Base-by-base conservation (phyloP, 73 alveolate genomes). In the Paramecium biaurelia region DNA sequence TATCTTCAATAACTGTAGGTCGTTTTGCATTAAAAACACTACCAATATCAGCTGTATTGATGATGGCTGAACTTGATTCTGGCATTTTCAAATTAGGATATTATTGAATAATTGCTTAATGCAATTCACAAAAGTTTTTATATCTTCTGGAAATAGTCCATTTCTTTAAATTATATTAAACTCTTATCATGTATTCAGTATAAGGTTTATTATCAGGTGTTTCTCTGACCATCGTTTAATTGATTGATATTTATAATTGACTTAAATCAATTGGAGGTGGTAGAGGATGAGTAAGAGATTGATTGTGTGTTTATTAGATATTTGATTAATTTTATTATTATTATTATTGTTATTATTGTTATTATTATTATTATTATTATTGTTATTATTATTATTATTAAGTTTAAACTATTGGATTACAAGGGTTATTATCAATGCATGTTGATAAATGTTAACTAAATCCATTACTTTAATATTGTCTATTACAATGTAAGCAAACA, bases 151-250 rank as follows among this genome's bases (percentile, higher is more conserved):
- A 68, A 32, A 95, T 79, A 10, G 92, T 93, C 98, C 99, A 96
- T 28, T 95, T 82, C 34, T 93, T 94, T 57, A 90, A 92, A 30
- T 92, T 89, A 43, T 92, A 92, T 37, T 76, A 82, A n/a, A 96
- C 89, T 58, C 89, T 41, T 20, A 96, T 93, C 76, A 95, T 95
- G 57, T 96, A 96, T 76, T 96, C 99, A 26, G 99, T 96, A 59
- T 85, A 96, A 7, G 98, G 97, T 86, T 94, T 89, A 43, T 89
- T 89, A 89, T 89, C 94, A 70, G 94, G 94, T 1, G 94, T 70
- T 45, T 89, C 94, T 70, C 94, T 89, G 15, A 89, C 94, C 94
- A 89, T 89, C 0, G 94, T 89, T 89, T 89, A 28, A 89, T 89
- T 89, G 37, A 89, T 89, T 0, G 94, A 89, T 23, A 89, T 89